These are phyloP conservation scores for Blastomyces parvus DNA, from an alignment of 2,329 filamentous ascomycete genomes.

Conservation along the genomic window DNA sequence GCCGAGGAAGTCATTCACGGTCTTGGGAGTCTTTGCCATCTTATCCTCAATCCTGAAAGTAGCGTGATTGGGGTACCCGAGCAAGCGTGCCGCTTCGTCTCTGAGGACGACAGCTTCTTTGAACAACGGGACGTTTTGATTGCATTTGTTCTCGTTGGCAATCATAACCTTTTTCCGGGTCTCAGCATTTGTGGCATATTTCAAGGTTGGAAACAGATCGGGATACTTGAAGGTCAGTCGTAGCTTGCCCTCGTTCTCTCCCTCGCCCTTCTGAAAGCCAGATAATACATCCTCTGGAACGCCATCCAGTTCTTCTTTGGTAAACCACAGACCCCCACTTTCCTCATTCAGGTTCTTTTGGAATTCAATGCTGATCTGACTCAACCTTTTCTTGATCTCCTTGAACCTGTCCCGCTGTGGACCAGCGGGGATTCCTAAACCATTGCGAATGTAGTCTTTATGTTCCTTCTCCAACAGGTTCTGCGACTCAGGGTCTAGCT, in stretches of 20 bases:
- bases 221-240: slow-evolving; percentile 44
- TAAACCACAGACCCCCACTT: slow-evolving; percentile 44
- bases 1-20: slow-evolving; percentile 43
- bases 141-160: slow-evolving; percentile 44
- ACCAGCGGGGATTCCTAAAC: slow-evolving; percentile 39
- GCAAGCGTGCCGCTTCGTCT: slow-evolving; percentile 42
- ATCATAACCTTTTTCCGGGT: slow-evolving; percentile 38
- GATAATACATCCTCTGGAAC: slow-evolving; percentile 42
- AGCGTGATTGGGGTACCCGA: slow-evolving; percentile 44
- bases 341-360: slow-evolving; percentile 45
- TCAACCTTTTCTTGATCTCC: slow-evolving; percentile 44
- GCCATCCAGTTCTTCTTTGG: slow-evolving; percentile 39
- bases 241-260: slow-evolving; percentile 39
- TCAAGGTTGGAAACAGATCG: slow-evolving; percentile 41
- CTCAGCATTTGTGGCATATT: slow-evolving; percentile 40
- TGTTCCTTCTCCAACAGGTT: slow-evolving; percentile 43
- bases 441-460: slow-evolving; percentile 42
- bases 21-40: slow-evolving; percentile 45
- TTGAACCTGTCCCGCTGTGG: slow-evolving; percentile 42
- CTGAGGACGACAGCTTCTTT: slow-evolving; percentile 41
- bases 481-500: slow-evolving; percentile 40
- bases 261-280: slow-evolving; percentile 38
- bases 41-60: slow-evolving; percentile 45
- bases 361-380: slow-evolving; percentile 41
- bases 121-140: slow-evolving; percentile 43